A percentile compares a stretch with the other conserved stretches of the same genome.
Conservation (phyloP, 2,329 filamentous ascomycete genomes). For the Lecanoromycetidae sp. region DNA sequence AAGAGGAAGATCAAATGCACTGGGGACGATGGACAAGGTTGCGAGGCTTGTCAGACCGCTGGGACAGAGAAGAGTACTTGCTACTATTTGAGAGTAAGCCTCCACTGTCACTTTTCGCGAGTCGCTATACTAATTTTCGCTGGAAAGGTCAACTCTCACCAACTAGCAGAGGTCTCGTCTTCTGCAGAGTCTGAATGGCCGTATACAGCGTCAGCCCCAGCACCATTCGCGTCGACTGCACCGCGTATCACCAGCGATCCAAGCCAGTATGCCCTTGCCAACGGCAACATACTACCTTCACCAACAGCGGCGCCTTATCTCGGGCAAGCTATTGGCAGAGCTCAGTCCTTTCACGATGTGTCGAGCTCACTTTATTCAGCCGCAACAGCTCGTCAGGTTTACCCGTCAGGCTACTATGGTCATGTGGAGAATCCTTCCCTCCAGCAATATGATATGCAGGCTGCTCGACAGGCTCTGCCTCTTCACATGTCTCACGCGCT, state of each 20-base stretch:
- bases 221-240: background rate
- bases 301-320: background rate
- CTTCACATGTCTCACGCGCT: conserved; percentile 23
- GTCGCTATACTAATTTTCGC: background rate
- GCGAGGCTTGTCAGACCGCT: conserved; percentile 68
- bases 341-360: conserved; percentile 3
- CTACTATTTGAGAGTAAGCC: conserved; percentile 61
- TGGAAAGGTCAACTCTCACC: conserved; percentile 5
- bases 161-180: background rate
- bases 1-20: conserved; percentile 93
- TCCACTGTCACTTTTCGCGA: background rate
- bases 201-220: conserved; percentile 7
- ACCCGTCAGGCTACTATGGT: conserved; percentile 7
- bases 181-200: conserved; percentile 13
- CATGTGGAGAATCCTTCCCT: conserved; percentile 23
- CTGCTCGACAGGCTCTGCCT: conserved; percentile 28
- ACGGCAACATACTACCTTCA: background rate
- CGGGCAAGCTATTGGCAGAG: background rate
- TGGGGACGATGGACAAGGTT: conserved; percentile 70
- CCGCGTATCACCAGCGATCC: conserved; percentile 4
- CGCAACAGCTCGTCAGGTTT: conserved; percentile 12
- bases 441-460: conserved; percentile 25
- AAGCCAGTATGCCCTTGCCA: conserved; percentile 2
- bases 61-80: conserved; percentile 52
- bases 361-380: conserved; percentile 20